These are phyloP conservation scores for Cytospora piceae DNA, from an alignment of 2,329 filamentous ascomycete genomes.

Conservation along the genomic window DNA sequence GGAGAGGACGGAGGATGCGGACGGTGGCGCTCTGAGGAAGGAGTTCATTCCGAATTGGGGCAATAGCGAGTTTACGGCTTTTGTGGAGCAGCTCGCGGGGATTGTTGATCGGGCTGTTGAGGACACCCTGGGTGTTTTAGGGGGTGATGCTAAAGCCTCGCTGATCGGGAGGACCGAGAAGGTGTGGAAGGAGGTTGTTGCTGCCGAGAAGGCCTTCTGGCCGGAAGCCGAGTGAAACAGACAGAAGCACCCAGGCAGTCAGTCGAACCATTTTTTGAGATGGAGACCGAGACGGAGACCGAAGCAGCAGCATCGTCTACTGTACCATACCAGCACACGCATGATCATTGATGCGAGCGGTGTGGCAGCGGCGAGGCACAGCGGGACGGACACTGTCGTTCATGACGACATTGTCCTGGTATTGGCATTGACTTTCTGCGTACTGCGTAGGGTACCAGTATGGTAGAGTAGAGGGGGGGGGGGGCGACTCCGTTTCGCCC, in stretches of 20 bases:
- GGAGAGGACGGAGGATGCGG: slow-evolving; percentile 50
- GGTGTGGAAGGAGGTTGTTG: slow-evolving; percentile 55
- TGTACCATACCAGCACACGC: neutral
- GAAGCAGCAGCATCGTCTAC: neutral
- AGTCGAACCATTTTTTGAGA: no score
- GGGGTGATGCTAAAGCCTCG: slow-evolving; percentile 39
- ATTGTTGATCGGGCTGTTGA: slow-evolving; percentile 59
- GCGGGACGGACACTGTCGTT: neutral
- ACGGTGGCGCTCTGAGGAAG: slow-evolving; percentile 66
- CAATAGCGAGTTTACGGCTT: slow-evolving; percentile 60
- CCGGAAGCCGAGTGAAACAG: slow-evolving; percentile 42
- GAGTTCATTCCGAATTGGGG: slow-evolving; percentile 74
- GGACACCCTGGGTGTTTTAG: slow-evolving; percentile 41
- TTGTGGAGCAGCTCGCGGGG: slow-evolving; percentile 58
- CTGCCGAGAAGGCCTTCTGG: slow-evolving; percentile 64
- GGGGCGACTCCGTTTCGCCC: no score
- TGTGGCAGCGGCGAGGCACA: no score
- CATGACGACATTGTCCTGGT: neutral
- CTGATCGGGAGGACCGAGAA: slow-evolving; percentile 46
- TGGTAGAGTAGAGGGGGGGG: no score
- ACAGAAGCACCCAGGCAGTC: no score
- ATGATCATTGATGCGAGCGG: neutral
- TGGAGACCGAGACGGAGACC: neutral
- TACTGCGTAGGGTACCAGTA: neutral
- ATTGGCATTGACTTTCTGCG: neutral